Conservation (phyloP, 495 filamentous ascomycete genomes). For the Clohesyomyces aquaticus region DNA sequence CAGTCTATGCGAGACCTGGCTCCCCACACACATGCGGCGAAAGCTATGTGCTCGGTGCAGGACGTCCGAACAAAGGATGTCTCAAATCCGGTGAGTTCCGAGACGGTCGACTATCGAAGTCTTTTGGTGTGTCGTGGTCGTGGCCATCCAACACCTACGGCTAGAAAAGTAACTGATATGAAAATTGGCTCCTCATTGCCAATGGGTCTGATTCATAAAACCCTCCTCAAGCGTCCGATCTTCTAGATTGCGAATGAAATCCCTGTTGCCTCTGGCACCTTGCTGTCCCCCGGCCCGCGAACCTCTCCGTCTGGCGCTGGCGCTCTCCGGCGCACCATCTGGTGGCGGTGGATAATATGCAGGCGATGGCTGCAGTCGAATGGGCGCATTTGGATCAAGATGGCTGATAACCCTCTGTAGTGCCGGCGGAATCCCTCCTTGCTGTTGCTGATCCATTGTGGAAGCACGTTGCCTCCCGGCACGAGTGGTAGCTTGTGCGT, state of each 20-base stretch:
- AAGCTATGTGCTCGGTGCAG: not conserved
- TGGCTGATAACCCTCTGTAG: slow-evolving; percentile 97
- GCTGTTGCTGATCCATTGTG: slow-evolving; percentile 91
- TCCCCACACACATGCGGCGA: slow-evolving; percentile 1
- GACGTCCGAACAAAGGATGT: slow-evolving; percentile 10
- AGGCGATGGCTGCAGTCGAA: slow-evolving; percentile 91
- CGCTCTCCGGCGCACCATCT: slow-evolving; percentile 73
- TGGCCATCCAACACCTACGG: not conserved
- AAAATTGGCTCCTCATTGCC: slow-evolving; percentile 55
- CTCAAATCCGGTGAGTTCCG: slow-evolving; percentile 18
- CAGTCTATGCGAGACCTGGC: not conserved
- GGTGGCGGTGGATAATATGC: slow-evolving; percentile 97
- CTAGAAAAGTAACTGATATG: slow-evolving; percentile 7
- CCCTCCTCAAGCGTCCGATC: slow-evolving; percentile 92
- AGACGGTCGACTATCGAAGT: slow-evolving; percentile 8
- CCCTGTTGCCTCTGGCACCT: slow-evolving; percentile 64
- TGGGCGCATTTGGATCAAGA: slow-evolving; percentile 92
- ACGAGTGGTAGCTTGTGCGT: slow-evolving; percentile 81
- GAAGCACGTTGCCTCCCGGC: slow-evolving; percentile 87
- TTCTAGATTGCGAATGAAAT: slow-evolving; percentile 92
- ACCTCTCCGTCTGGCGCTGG: slow-evolving; percentile 74
- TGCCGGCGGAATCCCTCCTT: slow-evolving; percentile 85
- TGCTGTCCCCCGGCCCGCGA: slow-evolving; percentile 69
- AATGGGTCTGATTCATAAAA: slow-evolving; percentile 66
- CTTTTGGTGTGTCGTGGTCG: not conserved